Evolutionary conservation across 2,329 filamentous ascomycete genomes (phyloP).

Genomic region (Phialophora chinensis): DNA sequence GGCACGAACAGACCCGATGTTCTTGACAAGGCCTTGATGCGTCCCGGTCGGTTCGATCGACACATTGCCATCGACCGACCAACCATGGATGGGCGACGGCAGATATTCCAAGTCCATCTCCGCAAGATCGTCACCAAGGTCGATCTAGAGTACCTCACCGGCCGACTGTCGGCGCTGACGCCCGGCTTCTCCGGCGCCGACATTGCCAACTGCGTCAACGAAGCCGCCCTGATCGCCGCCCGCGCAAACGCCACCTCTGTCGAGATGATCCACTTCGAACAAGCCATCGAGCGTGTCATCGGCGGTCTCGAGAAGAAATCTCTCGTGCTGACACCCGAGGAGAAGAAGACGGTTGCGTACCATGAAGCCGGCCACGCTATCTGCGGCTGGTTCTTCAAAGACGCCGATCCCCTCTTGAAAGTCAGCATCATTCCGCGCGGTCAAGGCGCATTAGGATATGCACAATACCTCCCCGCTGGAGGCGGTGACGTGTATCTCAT

Average conservation of each 20-base stretch:
- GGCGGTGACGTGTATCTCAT: conserved; percentile 84
- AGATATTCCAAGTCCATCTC: conserved; percentile 94
- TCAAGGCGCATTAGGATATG: conserved; percentile 90
- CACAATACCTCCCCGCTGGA: conserved; percentile 89
- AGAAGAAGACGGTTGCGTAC: conserved; percentile 96
- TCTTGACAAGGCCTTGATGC: conserved; percentile 93
- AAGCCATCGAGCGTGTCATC: conserved; percentile 95
- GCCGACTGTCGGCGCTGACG: conserved; percentile 87
- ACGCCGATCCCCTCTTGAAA: conserved; percentile 95
- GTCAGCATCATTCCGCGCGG: conserved; percentile 98
- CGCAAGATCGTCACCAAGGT: conserved; percentile 93
- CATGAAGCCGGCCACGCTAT: conserved; percentile 98
- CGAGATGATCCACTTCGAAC: conserved; percentile 89
- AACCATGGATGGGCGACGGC: conserved; percentile 94
- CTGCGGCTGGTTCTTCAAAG: conserved; percentile 96
- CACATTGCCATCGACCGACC: conserved; percentile 95
- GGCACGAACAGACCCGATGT: conserved; percentile 96
- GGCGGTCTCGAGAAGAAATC: conserved; percentile 98
- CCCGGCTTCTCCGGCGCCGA: conserved; percentile 97
- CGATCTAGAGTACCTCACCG: conserved; percentile 84
- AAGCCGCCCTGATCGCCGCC: conserved; percentile 93
- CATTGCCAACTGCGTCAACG: conserved; percentile 98
- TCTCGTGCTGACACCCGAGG: conserved; percentile 85
- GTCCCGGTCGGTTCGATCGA: conserved; percentile 93
- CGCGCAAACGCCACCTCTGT: conserved; percentile 80